phyloP scores from a whole-genome alignment of 2,329 filamentous ascomycete genomes.

The Cytospora mali region DNA sequence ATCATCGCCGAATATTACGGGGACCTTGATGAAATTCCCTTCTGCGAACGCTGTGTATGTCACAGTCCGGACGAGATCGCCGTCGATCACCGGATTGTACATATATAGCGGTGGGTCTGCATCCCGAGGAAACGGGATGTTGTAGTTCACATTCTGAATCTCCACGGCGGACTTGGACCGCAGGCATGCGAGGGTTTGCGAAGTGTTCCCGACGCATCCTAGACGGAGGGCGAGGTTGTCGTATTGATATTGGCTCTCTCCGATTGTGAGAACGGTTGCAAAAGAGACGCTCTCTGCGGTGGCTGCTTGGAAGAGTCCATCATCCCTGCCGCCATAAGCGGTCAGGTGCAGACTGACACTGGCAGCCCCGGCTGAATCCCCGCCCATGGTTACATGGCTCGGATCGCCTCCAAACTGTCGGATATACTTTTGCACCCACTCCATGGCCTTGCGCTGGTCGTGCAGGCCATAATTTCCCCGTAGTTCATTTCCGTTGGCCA shows the following conservation, averaged over 20 bases:
- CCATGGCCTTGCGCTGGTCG: constrained; percentile 69
- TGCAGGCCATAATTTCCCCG: constrained; percentile 69
- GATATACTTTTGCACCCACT: constrained; percentile 72
- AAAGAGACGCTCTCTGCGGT: constrained; percentile 57
- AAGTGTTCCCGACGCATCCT: constrained; percentile 42
- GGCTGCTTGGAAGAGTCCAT: constrained; percentile 53
- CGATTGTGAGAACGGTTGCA: constrained; percentile 48
- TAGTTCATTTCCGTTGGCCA: constrained; percentile 59
- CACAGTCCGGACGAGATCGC: constrained; percentile 51
- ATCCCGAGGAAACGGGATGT: constrained; percentile 43
- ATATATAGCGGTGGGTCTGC: constrained; percentile 49
- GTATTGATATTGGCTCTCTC: constrained; percentile 56
- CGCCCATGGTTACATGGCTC: constrained; percentile 67
- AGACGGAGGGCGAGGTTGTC: constrained; percentile 49
- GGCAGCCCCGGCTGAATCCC: constrained; percentile 68
- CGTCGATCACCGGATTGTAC: constrained; percentile 59
- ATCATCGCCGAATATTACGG: constrained; percentile 47
- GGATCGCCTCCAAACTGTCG: constrained; percentile 70
- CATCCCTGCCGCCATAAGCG: constrained; percentile 53
- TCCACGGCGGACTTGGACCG: constrained; percentile 44
- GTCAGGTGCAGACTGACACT: constrained; percentile 67
- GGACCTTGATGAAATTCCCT: constrained; percentile 24
- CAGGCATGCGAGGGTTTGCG: constrained; percentile 47
- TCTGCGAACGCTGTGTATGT: constrained; percentile 51
- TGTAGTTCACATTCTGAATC: constrained; percentile 47